Evolutionary conservation across 2,329 filamentous ascomycete genomes (phyloP).

Genomic region (Zymoseptoria brevis): DNA sequence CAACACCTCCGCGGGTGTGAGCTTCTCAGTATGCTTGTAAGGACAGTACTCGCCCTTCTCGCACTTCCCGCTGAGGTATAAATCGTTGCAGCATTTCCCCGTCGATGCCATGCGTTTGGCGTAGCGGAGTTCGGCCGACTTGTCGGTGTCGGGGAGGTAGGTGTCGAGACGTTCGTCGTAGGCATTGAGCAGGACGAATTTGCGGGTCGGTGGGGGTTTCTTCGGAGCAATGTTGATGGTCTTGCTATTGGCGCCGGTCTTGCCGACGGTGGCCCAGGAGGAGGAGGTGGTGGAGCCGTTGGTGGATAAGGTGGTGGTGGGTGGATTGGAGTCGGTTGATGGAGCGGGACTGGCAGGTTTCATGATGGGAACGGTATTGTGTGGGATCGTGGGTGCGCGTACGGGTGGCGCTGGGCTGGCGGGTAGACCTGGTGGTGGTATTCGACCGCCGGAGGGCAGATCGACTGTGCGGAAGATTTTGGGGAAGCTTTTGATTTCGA

Average conservation of each 20-base stretch:
- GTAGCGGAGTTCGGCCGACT: slow-evolving; percentile 23
- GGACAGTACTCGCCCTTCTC: slow-evolving; percentile 34
- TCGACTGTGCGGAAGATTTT: slow-evolving; percentile 35
- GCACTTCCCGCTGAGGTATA: slow-evolving; percentile 32
- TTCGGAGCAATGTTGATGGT: slow-evolving; percentile 33
- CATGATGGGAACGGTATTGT: slow-evolving; percentile 3
- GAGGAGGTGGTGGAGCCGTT: slow-evolving; percentile 16
- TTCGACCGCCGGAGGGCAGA: slow-evolving; percentile 4
- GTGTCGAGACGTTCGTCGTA: slow-evolving; percentile 37
- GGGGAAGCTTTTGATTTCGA: slow-evolving; percentile 34
- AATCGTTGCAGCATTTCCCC: slow-evolving; percentile 32
- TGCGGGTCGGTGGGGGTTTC: slow-evolving; percentile 24
- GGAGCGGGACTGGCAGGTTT: slow-evolving; percentile 19
- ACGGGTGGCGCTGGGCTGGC: slow-evolving; percentile 4
- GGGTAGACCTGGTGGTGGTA: slow-evolving; percentile 1
- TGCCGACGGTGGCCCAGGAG: slow-evolving; percentile 37
- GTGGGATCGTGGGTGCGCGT: slow-evolving; percentile 14
- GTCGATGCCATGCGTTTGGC: slow-evolving; percentile 21
- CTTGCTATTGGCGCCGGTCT: slow-evolving; percentile 27
- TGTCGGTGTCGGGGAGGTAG: slow-evolving; percentile 27
- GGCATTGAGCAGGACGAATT: slow-evolving; percentile 36
- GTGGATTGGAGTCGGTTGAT: neutral
- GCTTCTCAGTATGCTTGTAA: slow-evolving; percentile 36
- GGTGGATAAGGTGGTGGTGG: slow-evolving; percentile 3
- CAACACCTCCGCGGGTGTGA: slow-evolving; percentile 31